Evolutionary conservation across 2,329 filamentous ascomycete species (phyloP).

Genomic region (Fusarium gaditjirri): DNA sequence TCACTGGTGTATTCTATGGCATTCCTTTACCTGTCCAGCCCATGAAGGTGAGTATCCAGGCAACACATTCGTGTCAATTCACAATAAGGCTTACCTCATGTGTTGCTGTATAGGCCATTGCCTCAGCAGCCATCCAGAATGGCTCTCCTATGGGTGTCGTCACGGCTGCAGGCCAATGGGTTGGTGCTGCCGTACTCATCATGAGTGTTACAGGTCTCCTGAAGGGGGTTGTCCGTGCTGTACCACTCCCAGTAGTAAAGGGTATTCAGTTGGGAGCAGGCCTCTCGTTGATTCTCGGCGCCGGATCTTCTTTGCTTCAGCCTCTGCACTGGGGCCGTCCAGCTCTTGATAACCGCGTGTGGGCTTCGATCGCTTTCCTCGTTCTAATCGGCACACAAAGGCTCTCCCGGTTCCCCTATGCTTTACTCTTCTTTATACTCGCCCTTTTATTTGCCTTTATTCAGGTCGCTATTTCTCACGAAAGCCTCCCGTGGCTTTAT

Average conservation of each 20-base stretch:
- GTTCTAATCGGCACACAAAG: slow-evolving; percentile 75
- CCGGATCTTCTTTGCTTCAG: slow-evolving; percentile 74
- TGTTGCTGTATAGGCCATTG: slow-evolving; percentile 71
- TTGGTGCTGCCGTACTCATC: slow-evolving; percentile 76
- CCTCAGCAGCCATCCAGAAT: slow-evolving; percentile 84
- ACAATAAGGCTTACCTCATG: neutral
- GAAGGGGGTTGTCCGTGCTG: slow-evolving; percentile 74
- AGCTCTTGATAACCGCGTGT: slow-evolving; percentile 80
- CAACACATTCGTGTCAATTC: neutral
- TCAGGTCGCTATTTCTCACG: slow-evolving; percentile 47
- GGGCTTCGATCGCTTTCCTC: slow-evolving; percentile 79
- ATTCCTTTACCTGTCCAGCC: slow-evolving; percentile 93
- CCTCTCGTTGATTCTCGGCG: slow-evolving; percentile 81
- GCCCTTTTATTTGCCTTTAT: slow-evolving; percentile 73
- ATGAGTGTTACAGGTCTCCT: slow-evolving; percentile 85
- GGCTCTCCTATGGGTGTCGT: slow-evolving; percentile 64
- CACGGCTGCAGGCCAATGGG: slow-evolving; percentile 82
- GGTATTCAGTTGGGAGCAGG: slow-evolving; percentile 95
- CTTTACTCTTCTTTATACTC: slow-evolving; percentile 75
- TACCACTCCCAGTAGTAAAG: slow-evolving; percentile 89
- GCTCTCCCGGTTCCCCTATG: slow-evolving; percentile 78
- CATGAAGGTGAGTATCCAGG: slow-evolving; percentile 66
- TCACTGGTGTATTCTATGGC: slow-evolving; percentile 84
- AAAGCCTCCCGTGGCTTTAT: slow-evolving; percentile 61
- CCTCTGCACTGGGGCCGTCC: slow-evolving; percentile 75